phyloP scores from a whole-genome alignment of 768 basidiomycete species.

The Ramaria sp. region DNA sequence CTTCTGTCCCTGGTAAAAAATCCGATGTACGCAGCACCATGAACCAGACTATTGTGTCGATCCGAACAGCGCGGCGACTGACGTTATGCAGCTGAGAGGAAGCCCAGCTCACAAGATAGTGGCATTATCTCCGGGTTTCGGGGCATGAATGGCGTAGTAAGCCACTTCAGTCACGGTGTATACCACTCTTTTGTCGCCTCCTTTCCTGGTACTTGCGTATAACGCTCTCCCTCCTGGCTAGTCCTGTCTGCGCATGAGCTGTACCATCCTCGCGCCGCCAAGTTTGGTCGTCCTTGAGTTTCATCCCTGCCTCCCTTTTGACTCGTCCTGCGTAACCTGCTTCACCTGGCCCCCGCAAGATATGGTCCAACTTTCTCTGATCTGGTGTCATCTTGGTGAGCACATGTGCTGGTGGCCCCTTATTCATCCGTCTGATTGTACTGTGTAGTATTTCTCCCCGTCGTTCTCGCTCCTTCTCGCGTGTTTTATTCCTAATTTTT shows the following conservation, averaged over 20 bases:
- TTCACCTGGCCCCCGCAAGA: conserved; percentile 43
- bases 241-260: background rate
- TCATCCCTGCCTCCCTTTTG: conserved; percentile 47
- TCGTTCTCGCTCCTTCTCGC: conserved; percentile 47
- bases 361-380: conserved; percentile 36
- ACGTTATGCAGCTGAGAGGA: too few relatives aligned
- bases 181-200: background rate
- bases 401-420: conserved; percentile 57
- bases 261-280: conserved; percentile 27
- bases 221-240: background rate
- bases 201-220: background rate
- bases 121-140: too few relatives aligned
- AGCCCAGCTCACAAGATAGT: too few relatives aligned
- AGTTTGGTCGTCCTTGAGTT: conserved; percentile 25
- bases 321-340: conserved; percentile 63
- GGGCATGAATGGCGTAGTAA: too few relatives aligned
- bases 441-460: conserved; percentile 47
- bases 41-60: too few relatives aligned
- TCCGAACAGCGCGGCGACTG: too few relatives aligned
- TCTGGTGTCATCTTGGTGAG: conserved; percentile 39
- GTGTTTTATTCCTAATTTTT: conserved; percentile 55
- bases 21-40: too few relatives aligned
- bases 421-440: conserved; percentile 35
- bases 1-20: too few relatives aligned
- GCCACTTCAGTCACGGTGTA: background rate